These are phyloP conservation scores for Daldinia concentrica DNA, from an alignment of 495 filamentous ascomycete species.

Conservation along the genomic window DNA sequence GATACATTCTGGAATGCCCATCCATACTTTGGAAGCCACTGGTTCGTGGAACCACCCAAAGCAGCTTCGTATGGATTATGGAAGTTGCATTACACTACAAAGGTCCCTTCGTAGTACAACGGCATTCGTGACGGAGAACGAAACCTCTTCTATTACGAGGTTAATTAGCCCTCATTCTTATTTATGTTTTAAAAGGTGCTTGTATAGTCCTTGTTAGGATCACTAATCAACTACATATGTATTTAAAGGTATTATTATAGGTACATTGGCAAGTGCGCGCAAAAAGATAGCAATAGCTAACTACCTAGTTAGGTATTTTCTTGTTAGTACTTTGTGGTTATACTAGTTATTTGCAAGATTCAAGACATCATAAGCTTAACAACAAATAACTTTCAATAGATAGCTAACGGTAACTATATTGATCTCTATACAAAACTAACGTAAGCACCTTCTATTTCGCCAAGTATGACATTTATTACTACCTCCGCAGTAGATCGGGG, in stretches of 20 bases:
- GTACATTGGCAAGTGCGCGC: too few species aligned
- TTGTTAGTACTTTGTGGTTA: too few species aligned
- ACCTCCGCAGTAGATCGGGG: background rate
- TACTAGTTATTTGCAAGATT: too few species aligned
- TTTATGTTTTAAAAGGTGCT: background rate
- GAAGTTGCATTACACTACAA: background rate
- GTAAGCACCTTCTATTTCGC: slow-evolving; percentile 4
- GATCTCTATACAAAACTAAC: background rate
- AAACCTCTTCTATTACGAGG: slow-evolving; percentile 13
- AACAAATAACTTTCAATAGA: too few species aligned
- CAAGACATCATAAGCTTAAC: background rate
- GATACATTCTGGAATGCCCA: background rate
- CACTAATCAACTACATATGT: background rate
- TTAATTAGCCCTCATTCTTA: slow-evolving; percentile 31
- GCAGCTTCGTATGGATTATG: background rate
- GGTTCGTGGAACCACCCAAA: background rate
- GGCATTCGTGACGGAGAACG: background rate
- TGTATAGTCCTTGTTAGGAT: background rate
- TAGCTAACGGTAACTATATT: too few species aligned
- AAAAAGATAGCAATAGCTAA: too few species aligned
- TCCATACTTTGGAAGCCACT: background rate
- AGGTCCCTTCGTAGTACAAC: background rate
- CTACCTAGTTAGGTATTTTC: too few species aligned
- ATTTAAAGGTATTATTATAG: background rate
- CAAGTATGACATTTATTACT: background rate